Conservation (phyloP, 768 basidiomycete species). For the Rhodotorula graminis region DNA sequence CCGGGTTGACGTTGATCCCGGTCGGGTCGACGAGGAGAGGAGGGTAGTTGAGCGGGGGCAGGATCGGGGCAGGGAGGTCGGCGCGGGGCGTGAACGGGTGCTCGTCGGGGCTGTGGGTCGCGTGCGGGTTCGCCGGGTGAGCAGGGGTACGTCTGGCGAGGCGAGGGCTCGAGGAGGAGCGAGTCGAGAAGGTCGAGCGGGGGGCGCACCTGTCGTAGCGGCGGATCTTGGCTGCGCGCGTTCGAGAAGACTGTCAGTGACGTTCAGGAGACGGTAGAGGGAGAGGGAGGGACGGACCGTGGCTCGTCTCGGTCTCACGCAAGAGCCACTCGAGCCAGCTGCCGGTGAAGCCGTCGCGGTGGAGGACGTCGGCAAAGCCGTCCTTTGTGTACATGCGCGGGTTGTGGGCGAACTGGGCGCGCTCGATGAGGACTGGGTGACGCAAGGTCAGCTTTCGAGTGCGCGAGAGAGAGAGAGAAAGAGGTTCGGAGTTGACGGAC, state of each 20-base stretch:
- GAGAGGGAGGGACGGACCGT: slow-evolving; percentile 59
- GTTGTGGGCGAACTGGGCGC: slow-evolving; percentile 94
- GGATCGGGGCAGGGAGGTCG: slow-evolving; percentile 73
- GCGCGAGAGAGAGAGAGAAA: neutral
- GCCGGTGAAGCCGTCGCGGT: slow-evolving; percentile 66
- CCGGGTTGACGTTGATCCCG: slow-evolving; percentile 72
- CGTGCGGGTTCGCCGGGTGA: neutral
- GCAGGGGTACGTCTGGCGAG: neutral
- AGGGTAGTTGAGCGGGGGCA: slow-evolving; percentile 69
- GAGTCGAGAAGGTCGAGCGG: neutral
- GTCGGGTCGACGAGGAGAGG: slow-evolving; percentile 68
- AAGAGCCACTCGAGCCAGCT: slow-evolving; percentile 98
- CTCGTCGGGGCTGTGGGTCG: slow-evolving; percentile 78
- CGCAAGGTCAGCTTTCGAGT: neutral
- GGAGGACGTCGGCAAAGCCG: slow-evolving; percentile 67
- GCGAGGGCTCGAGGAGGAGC: neutral
- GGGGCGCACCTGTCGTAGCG: slow-evolving; percentile 76
- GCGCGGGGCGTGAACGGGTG: slow-evolving; percentile 75
- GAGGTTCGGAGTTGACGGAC: slow-evolving; percentile 41
- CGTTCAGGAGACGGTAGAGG: neutral
- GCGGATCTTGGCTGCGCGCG: slow-evolving; percentile 73
- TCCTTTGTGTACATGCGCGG: slow-evolving; percentile 71
- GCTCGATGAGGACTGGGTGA: slow-evolving; percentile 72
- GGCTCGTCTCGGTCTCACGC: slow-evolving; percentile 88
- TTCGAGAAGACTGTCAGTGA: slow-evolving; percentile 3